Conservation (phyloP, 192 early-diverging fungal species). For the Spinellus fusiger region DNA sequence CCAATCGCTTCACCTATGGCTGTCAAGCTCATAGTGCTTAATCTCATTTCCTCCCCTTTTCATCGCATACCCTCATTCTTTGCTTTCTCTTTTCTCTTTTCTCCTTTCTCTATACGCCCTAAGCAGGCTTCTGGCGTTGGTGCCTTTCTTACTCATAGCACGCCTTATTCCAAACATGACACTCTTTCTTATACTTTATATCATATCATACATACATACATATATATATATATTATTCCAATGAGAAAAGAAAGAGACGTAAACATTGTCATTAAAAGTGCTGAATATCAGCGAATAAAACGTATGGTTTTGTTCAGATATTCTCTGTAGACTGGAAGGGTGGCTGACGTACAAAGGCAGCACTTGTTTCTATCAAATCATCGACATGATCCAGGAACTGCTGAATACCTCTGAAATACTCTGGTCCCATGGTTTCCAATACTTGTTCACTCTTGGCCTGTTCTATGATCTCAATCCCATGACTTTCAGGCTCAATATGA, state of each 20-base stretch:
- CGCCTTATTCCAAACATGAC: too few species aligned
- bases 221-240: not conserved
- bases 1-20: constrained; percentile 44
- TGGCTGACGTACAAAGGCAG: not conserved
- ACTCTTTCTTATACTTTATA: not conserved
- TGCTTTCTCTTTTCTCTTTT: not conserved
- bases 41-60: not conserved
- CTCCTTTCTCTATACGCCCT: not conserved
- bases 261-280: not conserved
- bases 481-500: constrained; percentile 6
- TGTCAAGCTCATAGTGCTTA: constrained; percentile 16
- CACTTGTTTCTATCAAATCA: constrained; percentile 25
- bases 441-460: not conserved
- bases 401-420: constrained; percentile 31
- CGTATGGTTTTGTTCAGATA: not conserved
- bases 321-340: constrained; percentile 2
- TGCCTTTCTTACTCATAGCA: too few species aligned
- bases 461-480: not conserved
- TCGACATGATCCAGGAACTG: constrained; percentile 31
- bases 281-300: not conserved
- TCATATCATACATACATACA: not conserved
- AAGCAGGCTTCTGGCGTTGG: not conserved
- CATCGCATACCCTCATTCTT: not conserved
- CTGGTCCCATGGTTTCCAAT: constrained; percentile 14
- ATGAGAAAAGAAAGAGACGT: constrained; percentile 1